A percentile compares a stretch with the other conserved stretches of the same genome.
Conservation (phyloP, 179 eudicot genomes). For the Beta corolliflora region DNA sequence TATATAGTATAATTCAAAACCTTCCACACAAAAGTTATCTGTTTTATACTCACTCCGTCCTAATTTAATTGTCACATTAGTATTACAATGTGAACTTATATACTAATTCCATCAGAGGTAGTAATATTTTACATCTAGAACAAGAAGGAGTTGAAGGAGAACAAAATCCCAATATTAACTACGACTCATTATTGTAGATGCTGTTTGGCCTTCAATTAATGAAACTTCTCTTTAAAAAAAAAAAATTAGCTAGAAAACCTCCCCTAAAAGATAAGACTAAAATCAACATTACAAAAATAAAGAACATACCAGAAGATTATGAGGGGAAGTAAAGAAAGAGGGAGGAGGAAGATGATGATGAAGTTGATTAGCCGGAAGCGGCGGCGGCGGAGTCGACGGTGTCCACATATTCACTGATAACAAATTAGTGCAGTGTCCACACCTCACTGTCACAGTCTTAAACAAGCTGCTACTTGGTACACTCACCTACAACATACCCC, state of each 20-base stretch:
- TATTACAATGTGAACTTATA: background rate
- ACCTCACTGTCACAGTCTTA: slow-evolving; percentile 92
- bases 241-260: background rate
- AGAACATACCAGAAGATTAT: slow-evolving; percentile 40
- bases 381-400: slow-evolving; percentile 3
- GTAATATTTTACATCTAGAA: background rate
- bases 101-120: background rate
- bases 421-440: slow-evolving; percentile 92
- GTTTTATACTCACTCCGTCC: background rate
- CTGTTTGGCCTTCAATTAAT: too few species aligned
- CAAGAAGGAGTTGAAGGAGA: background rate
- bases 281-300: too few species aligned
- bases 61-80: background rate
- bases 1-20: too few species aligned
- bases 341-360: slow-evolving; percentile 35
- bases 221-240: too few species aligned
- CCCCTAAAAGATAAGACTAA: background rate
- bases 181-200: too few species aligned
- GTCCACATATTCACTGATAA: slow-evolving; percentile 81
- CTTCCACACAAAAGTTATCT: too few species aligned
- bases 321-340: slow-evolving; percentile 46
- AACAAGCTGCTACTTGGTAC: slow-evolving; percentile 90
- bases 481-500: slow-evolving; percentile 60
- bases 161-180: background rate
- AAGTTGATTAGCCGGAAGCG: slow-evolving; percentile 22